Evolutionary conservation across 2,329 filamentous ascomycete species (phyloP).

Genomic region (Phialophora macrospora): DNA sequence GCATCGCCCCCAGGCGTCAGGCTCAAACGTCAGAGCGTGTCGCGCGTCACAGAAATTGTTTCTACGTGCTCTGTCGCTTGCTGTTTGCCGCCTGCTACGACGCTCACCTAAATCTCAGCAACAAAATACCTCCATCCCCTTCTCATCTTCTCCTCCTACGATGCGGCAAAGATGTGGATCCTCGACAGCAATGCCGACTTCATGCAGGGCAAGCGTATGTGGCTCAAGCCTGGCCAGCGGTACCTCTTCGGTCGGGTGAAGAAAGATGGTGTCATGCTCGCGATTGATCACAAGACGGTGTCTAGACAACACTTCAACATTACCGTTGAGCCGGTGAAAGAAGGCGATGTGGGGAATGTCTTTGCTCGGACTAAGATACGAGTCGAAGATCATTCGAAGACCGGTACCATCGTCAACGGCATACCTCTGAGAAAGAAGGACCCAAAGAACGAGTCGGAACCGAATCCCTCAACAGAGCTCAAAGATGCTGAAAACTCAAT

Average conservation of each 20-base stretch:
- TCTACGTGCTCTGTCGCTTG: slow-evolving; percentile 10
- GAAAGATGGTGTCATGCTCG: slow-evolving; percentile 67
- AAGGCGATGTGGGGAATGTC: slow-evolving; percentile 69
- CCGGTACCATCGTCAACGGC: slow-evolving; percentile 79
- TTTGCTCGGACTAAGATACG: slow-evolving; percentile 70
- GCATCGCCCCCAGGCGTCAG: neutral
- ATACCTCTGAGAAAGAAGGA: slow-evolving; percentile 61
- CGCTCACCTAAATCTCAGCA: neutral
- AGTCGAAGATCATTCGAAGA: slow-evolving; percentile 83
- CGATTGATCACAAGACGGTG: slow-evolving; percentile 78
- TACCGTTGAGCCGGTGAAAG: slow-evolving; percentile 66
- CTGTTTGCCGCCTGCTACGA: neutral
- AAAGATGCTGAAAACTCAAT: slow-evolving; percentile 66
- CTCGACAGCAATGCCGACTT: slow-evolving; percentile 59
- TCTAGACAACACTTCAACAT: slow-evolving; percentile 88
- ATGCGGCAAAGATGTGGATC: slow-evolving; percentile 63
- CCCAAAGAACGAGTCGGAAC: slow-evolving; percentile 14
- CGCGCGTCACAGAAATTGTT: slow-evolving; percentile 23
- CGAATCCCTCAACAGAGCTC: slow-evolving; percentile 58
- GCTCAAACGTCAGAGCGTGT: slow-evolving; percentile 15
- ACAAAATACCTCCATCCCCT: neutral
- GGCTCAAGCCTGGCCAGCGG: slow-evolving; percentile 82
- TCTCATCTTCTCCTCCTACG: slow-evolving; percentile 9
- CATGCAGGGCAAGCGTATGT: slow-evolving; percentile 67
- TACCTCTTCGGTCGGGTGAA: slow-evolving; percentile 84